These are phyloP conservation scores for Mantamonas sphyraenae DNA, from an alignment of 78 protist species.

Conservation along the genomic window DNA sequence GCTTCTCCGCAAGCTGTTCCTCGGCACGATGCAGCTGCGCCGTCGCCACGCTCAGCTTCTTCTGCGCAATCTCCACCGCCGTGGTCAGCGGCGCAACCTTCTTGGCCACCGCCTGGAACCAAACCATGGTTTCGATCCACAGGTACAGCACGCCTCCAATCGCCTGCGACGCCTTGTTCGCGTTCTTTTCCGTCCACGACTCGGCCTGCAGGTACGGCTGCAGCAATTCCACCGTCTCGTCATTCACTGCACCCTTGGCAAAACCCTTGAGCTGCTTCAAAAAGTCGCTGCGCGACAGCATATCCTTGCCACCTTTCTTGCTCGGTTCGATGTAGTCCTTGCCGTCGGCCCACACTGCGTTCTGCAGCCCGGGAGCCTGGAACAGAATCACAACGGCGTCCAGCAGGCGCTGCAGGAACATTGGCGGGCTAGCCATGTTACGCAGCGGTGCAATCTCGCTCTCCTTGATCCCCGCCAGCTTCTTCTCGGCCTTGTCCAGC, in stretches of 20 bases:
- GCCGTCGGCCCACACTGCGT: no score
- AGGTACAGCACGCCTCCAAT: constrained; percentile 70
- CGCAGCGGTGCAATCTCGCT: constrained; percentile 54
- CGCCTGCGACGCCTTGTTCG: constrained; percentile 37
- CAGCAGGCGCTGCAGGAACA: constrained; percentile 57
- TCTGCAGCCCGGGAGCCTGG: no score
- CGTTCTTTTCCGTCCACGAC: constrained; percentile 57
- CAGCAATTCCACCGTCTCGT: constrained; percentile 76
- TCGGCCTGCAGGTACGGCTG: constrained; percentile 61
- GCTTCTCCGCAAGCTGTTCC: constrained; percentile 51
- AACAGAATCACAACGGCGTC: constrained; percentile 74
- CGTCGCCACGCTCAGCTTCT: constrained; percentile 42
- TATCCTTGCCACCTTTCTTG: no score
- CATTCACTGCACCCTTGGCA: constrained; percentile 65
- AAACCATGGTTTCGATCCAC: constrained; percentile 68
- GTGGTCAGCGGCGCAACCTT: constrained; percentile 52
- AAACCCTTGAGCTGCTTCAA: constrained; percentile 34
- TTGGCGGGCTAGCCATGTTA: constrained; percentile 61
- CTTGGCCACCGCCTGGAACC: constrained; percentile 52
- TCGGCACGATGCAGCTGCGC: constrained; percentile 34
- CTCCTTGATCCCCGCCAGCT: constrained; percentile 53
- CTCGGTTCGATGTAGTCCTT: no score
- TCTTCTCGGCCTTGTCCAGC: constrained; percentile 61
- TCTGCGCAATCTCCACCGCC: constrained; percentile 7
- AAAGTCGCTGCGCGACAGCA: constrained; percentile 19